Base-by-base conservation (phyloP, 768 basidiomycete genomes). In the Lyophyllum shimeji region DNA sequence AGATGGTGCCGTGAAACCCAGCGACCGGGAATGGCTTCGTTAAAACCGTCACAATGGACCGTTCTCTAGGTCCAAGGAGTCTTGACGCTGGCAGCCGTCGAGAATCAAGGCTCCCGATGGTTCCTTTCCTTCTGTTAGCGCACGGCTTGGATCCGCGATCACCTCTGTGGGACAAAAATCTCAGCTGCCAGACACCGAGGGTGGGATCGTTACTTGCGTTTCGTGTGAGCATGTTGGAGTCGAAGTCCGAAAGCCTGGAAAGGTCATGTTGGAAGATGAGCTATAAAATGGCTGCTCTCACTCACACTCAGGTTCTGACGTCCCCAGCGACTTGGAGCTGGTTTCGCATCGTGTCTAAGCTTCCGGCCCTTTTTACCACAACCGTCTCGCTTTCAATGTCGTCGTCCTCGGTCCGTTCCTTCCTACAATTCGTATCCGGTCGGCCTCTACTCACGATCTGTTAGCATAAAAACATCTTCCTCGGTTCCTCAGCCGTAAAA, bases 251-350 rank as follows among this genome's bases (percentile, higher is more conserved):
- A 13, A 43, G 47, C 55, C 39, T 56, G 55, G 55, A 56, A 56
- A 12, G 46, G 55, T 6, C n/a, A 15, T 31, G 17, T 15, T 39
- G 13, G 34, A 43, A 21, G 39, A 45, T 34, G 43, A 1, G n/a
- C 18, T 58, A 58, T 61, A 55, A 55, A 55, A 53, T n/a, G 59
- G 11, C 29, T 31, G 39, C 27, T 37, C 23, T 46, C n/a, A 48
- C 53, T 40, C 46, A 45, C 34, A 53, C 44, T 29, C 15, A 24
- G 15, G 47, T 47, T 39, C 37, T 34, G 27, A 47, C 34, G 17
- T 52, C 34, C 50, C 55, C 46, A 50, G 49, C n/a, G 17, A 34
- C 37, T 45, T 45, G 55, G 39, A 44, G 25, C 42, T 45, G 34
- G 46, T 37, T 37, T 25, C 17, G 46, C 50, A 9, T 46, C 5